phyloP scores from a whole-genome alignment of 371 early-diverging fungal genomes.

The Fennellomyces sp. region DNA sequence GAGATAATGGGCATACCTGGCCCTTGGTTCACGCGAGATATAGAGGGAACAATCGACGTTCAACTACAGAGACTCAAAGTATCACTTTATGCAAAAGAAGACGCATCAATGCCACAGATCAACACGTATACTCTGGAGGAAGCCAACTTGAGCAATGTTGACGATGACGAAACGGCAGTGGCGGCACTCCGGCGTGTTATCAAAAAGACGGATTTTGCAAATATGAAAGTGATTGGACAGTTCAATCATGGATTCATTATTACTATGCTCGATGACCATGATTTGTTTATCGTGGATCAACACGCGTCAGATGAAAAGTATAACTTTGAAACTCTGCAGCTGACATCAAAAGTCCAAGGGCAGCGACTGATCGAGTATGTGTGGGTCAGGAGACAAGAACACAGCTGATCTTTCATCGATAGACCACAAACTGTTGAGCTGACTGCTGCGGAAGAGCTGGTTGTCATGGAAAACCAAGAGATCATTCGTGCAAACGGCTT shows the following conservation, averaged over 20 bases:
- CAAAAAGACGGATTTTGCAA: slow-evolving; percentile 79
- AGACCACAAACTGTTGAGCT: slow-evolving; percentile 61
- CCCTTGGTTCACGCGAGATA: too few species aligned
- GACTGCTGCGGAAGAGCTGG: slow-evolving; percentile 77
- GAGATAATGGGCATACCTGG: too few species aligned
- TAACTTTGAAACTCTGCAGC: slow-evolving; percentile 88
- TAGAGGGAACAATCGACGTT: too few species aligned
- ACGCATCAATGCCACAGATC: too few species aligned
- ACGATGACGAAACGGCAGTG: slow-evolving; percentile 54
- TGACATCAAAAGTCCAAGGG: slow-evolving; percentile 59
- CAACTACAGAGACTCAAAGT: too few species aligned
- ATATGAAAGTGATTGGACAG: slow-evolving; percentile 93
- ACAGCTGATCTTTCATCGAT: neutral
- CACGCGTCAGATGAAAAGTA: slow-evolving; percentile 99
- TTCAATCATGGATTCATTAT: slow-evolving; percentile 99
- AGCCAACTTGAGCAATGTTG: slow-evolving; percentile 45
- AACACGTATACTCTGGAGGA: slow-evolving; percentile 3
- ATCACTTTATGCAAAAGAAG: too few species aligned
- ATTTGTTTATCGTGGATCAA: slow-evolving; percentile 96
- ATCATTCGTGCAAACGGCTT: slow-evolving; percentile 83
- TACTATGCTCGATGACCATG: slow-evolving; percentile 58
- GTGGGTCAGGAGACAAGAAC: neutral
- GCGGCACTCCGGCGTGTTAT: slow-evolving; percentile 65
- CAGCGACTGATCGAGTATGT: slow-evolving; percentile 57
- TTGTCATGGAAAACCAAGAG: slow-evolving; percentile 78